These are phyloP conservation scores for Leishmania gerbilli DNA, from an alignment of 208 protist species.

Conservation along the genomic window DNA sequence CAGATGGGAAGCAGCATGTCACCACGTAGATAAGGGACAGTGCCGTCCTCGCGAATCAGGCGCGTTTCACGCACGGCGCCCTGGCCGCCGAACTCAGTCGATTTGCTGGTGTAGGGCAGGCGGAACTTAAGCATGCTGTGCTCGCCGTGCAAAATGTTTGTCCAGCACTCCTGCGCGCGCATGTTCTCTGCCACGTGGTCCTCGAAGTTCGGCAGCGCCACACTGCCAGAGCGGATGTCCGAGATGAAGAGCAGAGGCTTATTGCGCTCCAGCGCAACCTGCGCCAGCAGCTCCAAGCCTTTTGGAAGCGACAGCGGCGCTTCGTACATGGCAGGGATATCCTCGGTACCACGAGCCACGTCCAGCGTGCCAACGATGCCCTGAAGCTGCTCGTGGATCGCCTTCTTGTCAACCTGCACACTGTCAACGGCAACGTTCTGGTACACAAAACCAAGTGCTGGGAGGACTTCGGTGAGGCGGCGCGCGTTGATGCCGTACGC, in stretches of 20 bases:
- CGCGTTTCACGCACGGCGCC: slow-evolving; percentile 34
- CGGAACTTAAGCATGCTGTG: slow-evolving; percentile 96
- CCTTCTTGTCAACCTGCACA: slow-evolving; percentile 42
- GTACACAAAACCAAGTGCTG: slow-evolving; percentile 66
- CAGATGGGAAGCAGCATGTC: slow-evolving; percentile 94
- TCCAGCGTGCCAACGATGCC: slow-evolving; percentile 80
- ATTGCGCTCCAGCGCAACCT: slow-evolving; percentile 72
- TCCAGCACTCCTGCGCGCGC: slow-evolving; percentile 93
- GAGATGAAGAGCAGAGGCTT: slow-evolving; percentile 94
- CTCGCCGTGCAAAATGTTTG: slow-evolving; percentile 84
- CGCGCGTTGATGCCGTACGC: slow-evolving; percentile 91
- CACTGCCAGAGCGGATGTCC: slow-evolving; percentile 92
- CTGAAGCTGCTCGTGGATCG: slow-evolving; percentile 68
- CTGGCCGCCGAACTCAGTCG: slow-evolving; percentile 47
- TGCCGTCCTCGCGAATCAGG: slow-evolving; percentile 75
- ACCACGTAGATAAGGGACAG: slow-evolving; percentile 87
- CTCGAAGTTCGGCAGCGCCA: slow-evolving; percentile 89
- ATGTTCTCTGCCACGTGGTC: slow-evolving; percentile 92
- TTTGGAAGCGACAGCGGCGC: slow-evolving; percentile 52
- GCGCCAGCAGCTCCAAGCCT: slow-evolving; percentile 74
- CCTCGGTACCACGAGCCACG: slow-evolving; percentile 84
- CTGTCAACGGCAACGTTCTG: slow-evolving; percentile 43
- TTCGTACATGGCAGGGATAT: slow-evolving; percentile 91
- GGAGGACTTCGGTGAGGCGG: slow-evolving; percentile 62
- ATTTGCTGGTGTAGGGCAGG: slow-evolving; percentile 91